Conservation (phyloP, 352 stramenopile genomes). For the Globisporangium cederbergense region DNA sequence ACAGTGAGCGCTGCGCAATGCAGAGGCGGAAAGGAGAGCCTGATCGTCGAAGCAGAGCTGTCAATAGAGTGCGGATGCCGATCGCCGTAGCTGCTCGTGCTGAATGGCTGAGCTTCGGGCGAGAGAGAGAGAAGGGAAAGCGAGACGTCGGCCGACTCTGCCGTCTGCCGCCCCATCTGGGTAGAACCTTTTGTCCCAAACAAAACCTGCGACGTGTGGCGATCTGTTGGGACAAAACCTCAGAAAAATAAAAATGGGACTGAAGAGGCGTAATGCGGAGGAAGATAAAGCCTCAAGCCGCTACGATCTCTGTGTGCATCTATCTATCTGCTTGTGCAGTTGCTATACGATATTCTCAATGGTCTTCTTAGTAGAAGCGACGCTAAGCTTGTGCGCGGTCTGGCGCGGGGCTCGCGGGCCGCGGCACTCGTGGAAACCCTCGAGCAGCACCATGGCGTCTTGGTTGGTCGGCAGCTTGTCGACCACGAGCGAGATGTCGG, state of each 20-base stretch:
- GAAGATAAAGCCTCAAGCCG: too few species aligned
- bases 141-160: neutral
- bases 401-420: neutral
- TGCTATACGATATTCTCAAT: slow-evolving; percentile 1
- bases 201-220: slow-evolving; percentile 13
- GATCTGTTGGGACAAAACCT: neutral
- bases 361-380: neutral
- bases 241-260: too few species aligned
- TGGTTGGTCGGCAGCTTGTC: slow-evolving; percentile 12
- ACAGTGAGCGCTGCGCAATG: neutral
- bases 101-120: neutral
- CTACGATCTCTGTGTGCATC: neutral
- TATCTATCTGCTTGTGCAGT: too few species aligned
- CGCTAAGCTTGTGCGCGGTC: neutral
- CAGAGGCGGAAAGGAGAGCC: too few species aligned
- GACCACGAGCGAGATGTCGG: slow-evolving; percentile 13
- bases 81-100: neutral
- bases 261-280: too few species aligned
- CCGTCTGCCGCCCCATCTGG: neutral
- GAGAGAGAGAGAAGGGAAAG: neutral
- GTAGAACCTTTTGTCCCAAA: slow-evolving; percentile 9
- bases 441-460: slow-evolving; percentile 15
- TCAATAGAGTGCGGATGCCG: too few species aligned
- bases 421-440: slow-evolving; percentile 12
- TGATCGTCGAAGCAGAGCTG: neutral